A percentile compares a stretch with the other conserved stretches of the same genome.
Conservation (phyloP, 805 yeast genomes). For the Wickerhamiella dianesei region DNA sequence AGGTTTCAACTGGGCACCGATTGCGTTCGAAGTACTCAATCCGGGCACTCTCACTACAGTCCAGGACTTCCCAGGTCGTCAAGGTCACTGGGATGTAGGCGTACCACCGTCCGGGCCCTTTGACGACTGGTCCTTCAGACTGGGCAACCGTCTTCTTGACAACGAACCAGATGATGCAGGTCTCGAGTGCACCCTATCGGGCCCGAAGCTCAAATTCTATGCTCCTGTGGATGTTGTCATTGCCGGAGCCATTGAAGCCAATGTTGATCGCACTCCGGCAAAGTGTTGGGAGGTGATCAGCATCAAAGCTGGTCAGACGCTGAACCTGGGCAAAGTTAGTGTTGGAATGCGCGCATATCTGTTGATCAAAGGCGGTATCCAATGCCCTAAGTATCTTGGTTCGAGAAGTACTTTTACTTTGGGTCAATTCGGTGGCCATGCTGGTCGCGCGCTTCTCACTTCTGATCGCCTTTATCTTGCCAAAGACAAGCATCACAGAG, state of each 20-base stretch:
- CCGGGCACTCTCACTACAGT: constrained; percentile 95
- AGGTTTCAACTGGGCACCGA: constrained; percentile 62
- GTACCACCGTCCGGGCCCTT: constrained; percentile 98
- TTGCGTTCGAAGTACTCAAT: constrained; percentile 65
- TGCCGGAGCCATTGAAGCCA: constrained; percentile 57
- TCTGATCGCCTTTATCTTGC: constrained; percentile 87
- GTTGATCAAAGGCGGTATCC: constrained; percentile 83
- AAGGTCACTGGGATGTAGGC: constrained; percentile 71
- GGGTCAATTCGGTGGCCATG: constrained; percentile 81
- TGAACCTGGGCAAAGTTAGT: constrained; percentile 61
- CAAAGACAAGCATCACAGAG: not conserved
- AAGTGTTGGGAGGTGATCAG: constrained; percentile 58
- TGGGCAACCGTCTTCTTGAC: constrained; percentile 83
- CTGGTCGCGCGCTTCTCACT: constrained; percentile 75
- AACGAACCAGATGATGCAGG: constrained; percentile 73
- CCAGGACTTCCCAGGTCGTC: constrained; percentile 88
- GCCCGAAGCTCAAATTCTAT: constrained; percentile 77
- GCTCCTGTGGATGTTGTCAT: constrained; percentile 62
- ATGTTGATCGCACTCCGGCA: constrained; percentile 44
- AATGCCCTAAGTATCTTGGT: constrained; percentile 85
- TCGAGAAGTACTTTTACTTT: constrained; percentile 89
- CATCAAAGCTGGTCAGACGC: constrained; percentile 57
- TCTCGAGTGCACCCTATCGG: constrained; percentile 71
- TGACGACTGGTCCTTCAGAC: constrained; percentile 80
- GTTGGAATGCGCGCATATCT: constrained; percentile 79